Conservation (phyloP, 805 yeast species). For the Hanseniaspora lindneri region DNA sequence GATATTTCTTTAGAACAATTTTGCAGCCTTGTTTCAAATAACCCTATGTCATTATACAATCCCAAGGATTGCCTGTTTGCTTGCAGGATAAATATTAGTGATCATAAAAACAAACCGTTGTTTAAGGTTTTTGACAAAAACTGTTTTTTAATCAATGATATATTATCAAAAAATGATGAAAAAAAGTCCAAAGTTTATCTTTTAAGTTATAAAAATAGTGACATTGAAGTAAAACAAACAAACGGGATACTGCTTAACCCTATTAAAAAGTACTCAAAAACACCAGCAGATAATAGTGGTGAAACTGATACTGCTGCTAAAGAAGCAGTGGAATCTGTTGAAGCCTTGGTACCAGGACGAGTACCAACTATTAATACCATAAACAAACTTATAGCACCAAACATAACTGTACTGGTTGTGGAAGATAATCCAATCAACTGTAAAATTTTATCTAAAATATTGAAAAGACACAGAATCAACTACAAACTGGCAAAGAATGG, state of each 20-base stretch:
- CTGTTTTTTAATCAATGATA: constrained; percentile 4
- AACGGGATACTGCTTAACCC: constrained; percentile 8
- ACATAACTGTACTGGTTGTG: constrained; percentile 80
- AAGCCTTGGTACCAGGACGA: too few species aligned
- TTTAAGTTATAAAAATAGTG: background rate
- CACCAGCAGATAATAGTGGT: too few species aligned
- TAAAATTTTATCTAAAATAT: constrained; percentile 77
- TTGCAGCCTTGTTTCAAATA: too few species aligned
- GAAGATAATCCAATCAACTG: constrained; percentile 94
- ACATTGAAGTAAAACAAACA: background rate
- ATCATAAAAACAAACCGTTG: background rate
- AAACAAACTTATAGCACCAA: constrained; percentile 45
- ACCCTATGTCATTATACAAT: background rate
- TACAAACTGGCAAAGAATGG: constrained; percentile 87
- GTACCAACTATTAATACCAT: constrained; percentile 3
- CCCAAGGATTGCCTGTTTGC: constrained; percentile 2
- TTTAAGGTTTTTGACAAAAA: constrained; percentile 2
- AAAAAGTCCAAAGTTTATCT: constrained; percentile 1
- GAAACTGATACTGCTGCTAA: too few species aligned
- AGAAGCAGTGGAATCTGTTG: too few species aligned
- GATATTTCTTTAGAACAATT: too few species aligned
- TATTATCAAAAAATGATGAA: background rate
- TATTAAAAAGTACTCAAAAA: too few species aligned
- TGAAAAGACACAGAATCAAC: constrained; percentile 72
- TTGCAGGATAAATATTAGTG: constrained; percentile 1